Conservation (phyloP, 2,329 filamentous ascomycete genomes). For the Cordyceps fumosorosea region DNA sequence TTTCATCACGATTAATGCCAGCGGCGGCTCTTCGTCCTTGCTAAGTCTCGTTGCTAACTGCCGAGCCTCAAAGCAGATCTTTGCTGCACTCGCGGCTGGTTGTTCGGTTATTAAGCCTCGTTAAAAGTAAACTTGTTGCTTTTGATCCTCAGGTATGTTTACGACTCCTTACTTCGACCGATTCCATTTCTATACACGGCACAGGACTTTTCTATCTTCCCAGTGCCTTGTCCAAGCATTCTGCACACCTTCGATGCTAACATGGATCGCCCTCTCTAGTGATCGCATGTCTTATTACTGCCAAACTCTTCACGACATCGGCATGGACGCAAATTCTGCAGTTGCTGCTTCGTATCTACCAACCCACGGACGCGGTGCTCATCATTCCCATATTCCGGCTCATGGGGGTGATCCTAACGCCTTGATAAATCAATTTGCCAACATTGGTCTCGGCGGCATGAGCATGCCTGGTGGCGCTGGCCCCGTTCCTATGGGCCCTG, state of each 20-base stretch:
- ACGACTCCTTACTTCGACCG: background rate
- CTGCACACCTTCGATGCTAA: background rate
- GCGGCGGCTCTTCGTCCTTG: background rate
- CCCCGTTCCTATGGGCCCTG: constrained; percentile 27
- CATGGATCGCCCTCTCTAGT: constrained; percentile 8
- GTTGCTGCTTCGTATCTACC: constrained; percentile 26
- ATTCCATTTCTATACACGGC: background rate
- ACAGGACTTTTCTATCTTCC: background rate
- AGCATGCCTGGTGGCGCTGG: constrained; percentile 25
- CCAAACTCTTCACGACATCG: constrained; percentile 21
- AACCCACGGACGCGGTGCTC: constrained; percentile 24
- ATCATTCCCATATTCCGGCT: constrained; percentile 22
- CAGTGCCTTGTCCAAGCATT: background rate
- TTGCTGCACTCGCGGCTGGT: constrained; percentile 21
- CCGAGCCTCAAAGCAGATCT: constrained; percentile 20
- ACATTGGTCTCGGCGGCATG: constrained; percentile 32
- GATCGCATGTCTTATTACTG: constrained; percentile 29
- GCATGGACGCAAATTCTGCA: constrained; percentile 31
- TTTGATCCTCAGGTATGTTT: constrained; percentile 26
- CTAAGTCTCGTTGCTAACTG: constrained; percentile 9
- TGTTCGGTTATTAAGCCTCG: constrained; percentile 26
- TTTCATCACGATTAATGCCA: background rate
- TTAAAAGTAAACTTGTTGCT: constrained; percentile 27
- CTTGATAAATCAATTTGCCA: constrained; percentile 30
- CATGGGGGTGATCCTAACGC: constrained; percentile 25